Conservation (phyloP, 495 filamentous ascomycete species). For the Gamarada debralockiae region DNA sequence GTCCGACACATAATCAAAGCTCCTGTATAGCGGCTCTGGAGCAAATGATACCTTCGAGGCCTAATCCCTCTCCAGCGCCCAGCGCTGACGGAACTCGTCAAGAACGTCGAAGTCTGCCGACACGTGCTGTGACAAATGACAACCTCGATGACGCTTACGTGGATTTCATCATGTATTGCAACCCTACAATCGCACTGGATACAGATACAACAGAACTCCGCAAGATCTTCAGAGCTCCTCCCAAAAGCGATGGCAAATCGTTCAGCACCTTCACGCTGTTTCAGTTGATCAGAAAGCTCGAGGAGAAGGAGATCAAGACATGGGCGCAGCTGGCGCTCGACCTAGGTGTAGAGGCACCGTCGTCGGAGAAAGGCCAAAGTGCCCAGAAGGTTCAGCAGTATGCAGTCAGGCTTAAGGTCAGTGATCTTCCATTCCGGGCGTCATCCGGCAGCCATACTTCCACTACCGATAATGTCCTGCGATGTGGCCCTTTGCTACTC, state of each 20-base stretch:
- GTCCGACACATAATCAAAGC: background rate
- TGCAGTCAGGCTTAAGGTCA: conserved; percentile 86
- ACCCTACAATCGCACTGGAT: conserved; percentile 68
- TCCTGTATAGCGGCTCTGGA: background rate
- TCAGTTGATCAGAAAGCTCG: conserved; percentile 76
- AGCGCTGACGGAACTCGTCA: background rate
- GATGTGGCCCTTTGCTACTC: background rate
- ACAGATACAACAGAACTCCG: conserved; percentile 70
- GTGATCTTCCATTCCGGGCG: conserved; percentile 14
- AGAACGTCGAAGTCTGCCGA: conserved; percentile 48
- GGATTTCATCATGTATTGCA: conserved; percentile 88
- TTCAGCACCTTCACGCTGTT: conserved; percentile 84
- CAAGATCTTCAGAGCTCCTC: conserved; percentile 77
- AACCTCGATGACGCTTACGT: conserved; percentile 87
- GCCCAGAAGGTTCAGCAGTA: conserved; percentile 98
- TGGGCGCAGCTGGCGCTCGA: conserved; percentile 91
- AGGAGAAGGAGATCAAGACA: conserved; percentile 88
- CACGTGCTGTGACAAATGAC: conserved; percentile 63
- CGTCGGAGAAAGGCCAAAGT: conserved; percentile 81
- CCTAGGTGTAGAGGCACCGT: conserved; percentile 86
- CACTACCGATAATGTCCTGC: background rate
- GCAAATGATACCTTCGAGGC: background rate
- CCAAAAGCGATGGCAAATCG: conserved; percentile 87
- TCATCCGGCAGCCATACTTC: no score
- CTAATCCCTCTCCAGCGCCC: background rate